These are phyloP conservation scores for Cokeromyces recurvatus DNA, from an alignment of 371 early-diverging fungal species.

Conservation along the genomic window DNA sequence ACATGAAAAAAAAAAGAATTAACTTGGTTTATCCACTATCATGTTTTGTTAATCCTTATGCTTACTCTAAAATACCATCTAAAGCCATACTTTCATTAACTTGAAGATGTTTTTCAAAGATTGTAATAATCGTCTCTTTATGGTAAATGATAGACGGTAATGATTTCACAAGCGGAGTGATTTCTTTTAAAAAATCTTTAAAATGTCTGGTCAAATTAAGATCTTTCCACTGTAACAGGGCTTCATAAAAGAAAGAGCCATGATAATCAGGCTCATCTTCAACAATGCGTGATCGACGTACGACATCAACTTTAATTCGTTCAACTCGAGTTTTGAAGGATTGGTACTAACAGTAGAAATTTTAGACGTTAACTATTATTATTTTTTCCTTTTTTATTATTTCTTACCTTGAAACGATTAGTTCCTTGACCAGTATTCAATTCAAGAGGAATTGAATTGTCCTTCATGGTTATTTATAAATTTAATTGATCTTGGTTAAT, in stretches of 20 bases:
- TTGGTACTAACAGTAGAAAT: conserved; percentile 61
- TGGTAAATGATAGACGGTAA: conserved; percentile 86
- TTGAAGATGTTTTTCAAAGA: conserved; percentile 62
- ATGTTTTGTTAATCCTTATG: no score
- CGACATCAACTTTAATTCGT: conserved; percentile 73
- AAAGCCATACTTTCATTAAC: conserved; percentile 57
- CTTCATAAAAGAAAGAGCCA: conserved; percentile 82
- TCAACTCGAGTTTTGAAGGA: conserved; percentile 79
- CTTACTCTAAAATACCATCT: conserved; percentile 76
- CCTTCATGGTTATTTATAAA: no score
- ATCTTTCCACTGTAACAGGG: conserved; percentile 76
- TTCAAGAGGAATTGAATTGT: conserved; percentile 38
- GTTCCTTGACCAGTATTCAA: conserved; percentile 66
- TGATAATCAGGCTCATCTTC: conserved; percentile 61
- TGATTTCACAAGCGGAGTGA: conserved; percentile 62
- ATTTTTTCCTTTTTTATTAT: no score
- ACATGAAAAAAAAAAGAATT: conserved; percentile 7
- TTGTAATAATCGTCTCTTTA: conserved; percentile 70
- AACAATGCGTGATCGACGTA: conserved; percentile 41
- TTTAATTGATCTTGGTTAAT: no score
- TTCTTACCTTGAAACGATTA: conserved; percentile 68
- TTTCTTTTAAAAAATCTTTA: conserved; percentile 60
- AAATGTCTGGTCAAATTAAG: conserved; percentile 84
- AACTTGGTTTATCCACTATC: background rate
- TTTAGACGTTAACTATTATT: no score